Percentiles rank a stretch among this genome's conserved stretches.
Conservation (phyloP, 768 basidiomycete species). For the Lactarius psammicola region DNA sequence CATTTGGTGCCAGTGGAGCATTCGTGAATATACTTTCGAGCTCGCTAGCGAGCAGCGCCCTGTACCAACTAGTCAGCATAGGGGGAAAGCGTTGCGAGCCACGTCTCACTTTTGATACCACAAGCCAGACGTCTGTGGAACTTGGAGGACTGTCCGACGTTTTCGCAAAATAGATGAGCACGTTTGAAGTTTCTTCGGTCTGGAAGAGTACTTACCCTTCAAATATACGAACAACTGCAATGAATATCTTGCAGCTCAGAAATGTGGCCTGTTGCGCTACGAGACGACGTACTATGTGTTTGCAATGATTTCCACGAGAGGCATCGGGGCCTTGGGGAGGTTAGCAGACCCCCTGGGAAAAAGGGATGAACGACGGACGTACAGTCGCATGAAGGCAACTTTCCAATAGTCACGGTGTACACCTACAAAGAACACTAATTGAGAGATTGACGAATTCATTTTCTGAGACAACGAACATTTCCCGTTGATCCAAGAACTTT, state of each 20-base stretch:
- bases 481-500: constrained; percentile 78
- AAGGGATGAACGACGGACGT: constrained; percentile 27
- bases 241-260: neutral
- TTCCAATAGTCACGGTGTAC: constrained; percentile 66
- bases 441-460: constrained; percentile 4
- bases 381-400: constrained; percentile 66
- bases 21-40: constrained; percentile 62
- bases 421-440: constrained; percentile 41
- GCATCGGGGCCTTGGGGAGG: constrained; percentile 65
- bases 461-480: constrained; percentile 49
- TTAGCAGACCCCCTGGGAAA: constrained; percentile 7
- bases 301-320: constrained; percentile 76
- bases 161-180: neutral
- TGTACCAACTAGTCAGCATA: constrained; percentile 31
- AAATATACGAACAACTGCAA: constrained; percentile 63
- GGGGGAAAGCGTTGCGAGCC: neutral
- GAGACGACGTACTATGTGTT: constrained; percentile 61
- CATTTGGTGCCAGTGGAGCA: constrained; percentile 67
- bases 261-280: neutral
- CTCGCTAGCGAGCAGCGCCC: constrained; percentile 66
- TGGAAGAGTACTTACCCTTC: constrained; percentile 47
- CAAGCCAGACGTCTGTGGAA: constrained; percentile 24
- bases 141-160: constrained; percentile 26
- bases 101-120: constrained; percentile 29
- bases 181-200: neutral